Percentiles rank a stretch among this genome's conserved stretches.
Evolutionary conservation across 306 rosid genomes (phyloP).

Genomic region (Pyrus pyrifolia): DNA sequence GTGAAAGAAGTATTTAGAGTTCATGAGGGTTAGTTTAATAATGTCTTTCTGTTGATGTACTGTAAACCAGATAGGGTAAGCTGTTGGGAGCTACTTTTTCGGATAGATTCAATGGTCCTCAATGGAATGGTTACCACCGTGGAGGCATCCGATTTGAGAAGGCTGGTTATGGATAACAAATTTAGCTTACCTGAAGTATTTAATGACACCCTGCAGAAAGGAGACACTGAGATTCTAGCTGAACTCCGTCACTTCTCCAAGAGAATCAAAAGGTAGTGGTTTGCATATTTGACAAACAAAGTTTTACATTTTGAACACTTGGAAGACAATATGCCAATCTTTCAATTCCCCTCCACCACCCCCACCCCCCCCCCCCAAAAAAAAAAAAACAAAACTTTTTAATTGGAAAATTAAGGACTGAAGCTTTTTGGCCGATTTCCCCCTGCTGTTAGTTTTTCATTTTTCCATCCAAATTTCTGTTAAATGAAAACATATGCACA

Average conservation of each 20-base stretch:
- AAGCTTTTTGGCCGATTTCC: too few relatives aligned
- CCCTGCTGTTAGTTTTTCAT: too few relatives aligned
- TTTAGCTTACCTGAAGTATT: slow-evolving; percentile 44
- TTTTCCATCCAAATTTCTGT: too few relatives aligned
- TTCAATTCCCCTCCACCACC: too few relatives aligned
- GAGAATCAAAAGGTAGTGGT: slow-evolving; percentile 44
- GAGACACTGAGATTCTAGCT: slow-evolving; percentile 55
- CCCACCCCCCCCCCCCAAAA: too few relatives aligned
- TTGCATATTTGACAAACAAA: background rate
- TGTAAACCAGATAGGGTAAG: slow-evolving; percentile 48
- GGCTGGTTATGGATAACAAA: slow-evolving; percentile 51
- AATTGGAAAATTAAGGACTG: too few relatives aligned
- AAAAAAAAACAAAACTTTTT: too few relatives aligned
- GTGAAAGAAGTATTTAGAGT: background rate
- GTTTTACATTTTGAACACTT: background rate
- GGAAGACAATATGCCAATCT: background rate
- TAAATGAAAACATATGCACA: too few relatives aligned
- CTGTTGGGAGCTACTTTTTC: slow-evolving; percentile 69
- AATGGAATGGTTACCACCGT: slow-evolving; percentile 37
- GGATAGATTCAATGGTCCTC: slow-evolving; percentile 78
- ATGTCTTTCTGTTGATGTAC: slow-evolving; percentile 21
- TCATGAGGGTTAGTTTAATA: slow-evolving; percentile 7
- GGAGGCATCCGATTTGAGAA: slow-evolving; percentile 67
- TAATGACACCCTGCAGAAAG: slow-evolving; percentile 22
- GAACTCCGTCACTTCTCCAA: slow-evolving; percentile 56